phyloP scores from a whole-genome alignment of 2,329 filamentous ascomycete genomes.

The Trichophyton benhamiae region DNA sequence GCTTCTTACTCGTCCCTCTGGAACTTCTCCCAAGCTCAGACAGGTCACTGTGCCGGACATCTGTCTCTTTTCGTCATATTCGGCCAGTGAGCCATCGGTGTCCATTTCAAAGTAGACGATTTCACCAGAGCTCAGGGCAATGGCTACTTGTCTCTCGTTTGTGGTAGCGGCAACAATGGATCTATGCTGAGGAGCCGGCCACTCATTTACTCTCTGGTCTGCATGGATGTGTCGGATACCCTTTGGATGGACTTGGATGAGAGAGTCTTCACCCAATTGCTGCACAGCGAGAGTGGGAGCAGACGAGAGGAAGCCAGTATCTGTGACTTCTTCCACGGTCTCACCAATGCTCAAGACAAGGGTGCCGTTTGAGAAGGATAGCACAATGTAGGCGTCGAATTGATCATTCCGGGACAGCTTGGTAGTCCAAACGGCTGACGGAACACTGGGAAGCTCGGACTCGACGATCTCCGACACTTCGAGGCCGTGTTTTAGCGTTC shows the following conservation, averaged over 20 bases:
- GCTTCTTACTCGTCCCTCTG: constrained; percentile 76
- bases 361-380: constrained; percentile 82
- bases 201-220: constrained; percentile 70
- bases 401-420: constrained; percentile 71
- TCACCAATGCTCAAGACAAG: constrained; percentile 91
- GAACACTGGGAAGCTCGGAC: constrained; percentile 77
- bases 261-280: constrained; percentile 80
- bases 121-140: constrained; percentile 89
- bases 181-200: constrained; percentile 83
- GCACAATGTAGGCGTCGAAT: constrained; percentile 88
- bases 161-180: constrained; percentile 91
- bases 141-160: constrained; percentile 83
- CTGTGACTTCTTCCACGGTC: constrained; percentile 87
- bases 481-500: constrained; percentile 81
- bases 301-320: constrained; percentile 80
- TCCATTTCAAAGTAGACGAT: constrained; percentile 99
- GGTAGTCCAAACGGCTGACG: constrained; percentile 88
- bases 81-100: constrained; percentile 73
- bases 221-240: constrained; percentile 83
- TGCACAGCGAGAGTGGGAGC: constrained; percentile 87
- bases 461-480: constrained; percentile 94
- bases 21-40: constrained; percentile 84
- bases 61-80: constrained; percentile 89
- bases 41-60: constrained; percentile 94
- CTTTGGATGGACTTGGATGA: constrained; percentile 92